Conservation (phyloP, 768 basidiomycete species). For the Neoboletus subvelutipes region DNA sequence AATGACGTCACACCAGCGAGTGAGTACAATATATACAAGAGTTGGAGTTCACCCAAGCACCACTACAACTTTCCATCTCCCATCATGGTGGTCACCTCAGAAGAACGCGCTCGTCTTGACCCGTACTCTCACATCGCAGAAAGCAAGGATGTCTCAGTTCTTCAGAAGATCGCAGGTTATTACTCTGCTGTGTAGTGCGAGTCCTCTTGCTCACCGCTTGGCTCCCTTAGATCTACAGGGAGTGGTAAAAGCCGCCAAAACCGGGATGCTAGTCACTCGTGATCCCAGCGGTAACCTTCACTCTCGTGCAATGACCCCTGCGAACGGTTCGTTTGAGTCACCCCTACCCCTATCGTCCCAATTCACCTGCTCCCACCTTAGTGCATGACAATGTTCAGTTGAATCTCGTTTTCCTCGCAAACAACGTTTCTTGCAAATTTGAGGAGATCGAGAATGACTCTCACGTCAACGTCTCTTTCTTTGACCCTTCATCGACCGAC, state of each 20-base stretch:
- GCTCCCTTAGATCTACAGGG: conserved; percentile 52
- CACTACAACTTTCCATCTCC: not conserved
- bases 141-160: conserved; percentile 51
- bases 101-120: conserved; percentile 51
- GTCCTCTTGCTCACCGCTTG: not conserved
- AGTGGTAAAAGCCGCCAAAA: conserved; percentile 61
- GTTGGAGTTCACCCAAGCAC: not conserved
- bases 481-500: conserved; percentile 62
- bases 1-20: conserved; percentile 20
- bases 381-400: conserved; percentile 48
- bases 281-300: conserved; percentile 67
- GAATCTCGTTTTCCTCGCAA: conserved; percentile 68
- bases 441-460: conserved; percentile 74
- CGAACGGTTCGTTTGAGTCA: conserved; percentile 47
- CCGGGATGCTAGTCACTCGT: conserved; percentile 79
- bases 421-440: conserved; percentile 70
- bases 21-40: conserved; percentile 8
- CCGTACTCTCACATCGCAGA: conserved; percentile 70
- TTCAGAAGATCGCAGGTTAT: conserved; percentile 65
- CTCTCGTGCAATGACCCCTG: conserved; percentile 77
- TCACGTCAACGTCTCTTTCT: conserved; percentile 81
- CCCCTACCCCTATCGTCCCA: not conserved
- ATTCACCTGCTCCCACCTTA: conserved; percentile 20
- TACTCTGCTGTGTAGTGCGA: not conserved
- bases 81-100: conserved; percentile 19